phyloP scores from a whole-genome alignment of 2,329 filamentous ascomycete species.

The Alternaria burnsii region DNA sequence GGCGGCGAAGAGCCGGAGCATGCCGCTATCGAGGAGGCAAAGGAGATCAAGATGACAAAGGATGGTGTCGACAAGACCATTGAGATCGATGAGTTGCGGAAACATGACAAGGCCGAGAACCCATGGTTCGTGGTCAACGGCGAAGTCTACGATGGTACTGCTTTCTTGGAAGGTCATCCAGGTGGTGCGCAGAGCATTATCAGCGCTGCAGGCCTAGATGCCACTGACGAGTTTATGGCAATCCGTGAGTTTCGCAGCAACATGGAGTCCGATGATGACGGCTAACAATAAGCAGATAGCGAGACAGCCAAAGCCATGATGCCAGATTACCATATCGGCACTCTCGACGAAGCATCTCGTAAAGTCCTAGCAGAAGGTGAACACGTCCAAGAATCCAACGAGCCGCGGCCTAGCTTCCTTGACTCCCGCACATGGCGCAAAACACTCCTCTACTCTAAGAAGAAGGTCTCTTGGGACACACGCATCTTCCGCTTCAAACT shows the following conservation, averaged over 20 bases:
- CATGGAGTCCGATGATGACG: neutral
- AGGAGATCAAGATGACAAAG: conserved; percentile 81
- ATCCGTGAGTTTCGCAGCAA: conserved; percentile 73
- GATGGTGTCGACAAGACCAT: conserved; percentile 70
- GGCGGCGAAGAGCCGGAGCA: conserved; percentile 59
- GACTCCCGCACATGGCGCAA: conserved; percentile 77
- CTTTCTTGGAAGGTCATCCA: conserved; percentile 82
- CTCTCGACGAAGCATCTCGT: conserved; percentile 69
- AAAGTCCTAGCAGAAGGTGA: conserved; percentile 61
- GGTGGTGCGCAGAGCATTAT: conserved; percentile 87
- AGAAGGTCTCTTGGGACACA: conserved; percentile 77
- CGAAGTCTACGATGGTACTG: conserved; percentile 86
- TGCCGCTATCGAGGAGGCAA: conserved; percentile 59
- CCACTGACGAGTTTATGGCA: conserved; percentile 87
- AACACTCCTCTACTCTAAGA: conserved; percentile 73
- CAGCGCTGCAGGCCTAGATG: conserved; percentile 81
- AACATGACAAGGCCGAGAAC: conserved; percentile 69
- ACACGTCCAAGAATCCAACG: conserved; percentile 53
- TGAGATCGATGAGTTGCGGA: conserved; percentile 73
- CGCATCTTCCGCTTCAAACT: conserved; percentile 83
- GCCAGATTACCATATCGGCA: conserved; percentile 83
- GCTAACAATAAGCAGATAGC: conserved; percentile 68
- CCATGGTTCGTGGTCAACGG: conserved; percentile 92
- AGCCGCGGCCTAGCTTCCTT: conserved; percentile 71
- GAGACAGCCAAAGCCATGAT: conserved; percentile 94